Base-by-base conservation (phyloP, 2,329 filamentous ascomycete genomes). In the Sporothrix schenckii region DNA sequence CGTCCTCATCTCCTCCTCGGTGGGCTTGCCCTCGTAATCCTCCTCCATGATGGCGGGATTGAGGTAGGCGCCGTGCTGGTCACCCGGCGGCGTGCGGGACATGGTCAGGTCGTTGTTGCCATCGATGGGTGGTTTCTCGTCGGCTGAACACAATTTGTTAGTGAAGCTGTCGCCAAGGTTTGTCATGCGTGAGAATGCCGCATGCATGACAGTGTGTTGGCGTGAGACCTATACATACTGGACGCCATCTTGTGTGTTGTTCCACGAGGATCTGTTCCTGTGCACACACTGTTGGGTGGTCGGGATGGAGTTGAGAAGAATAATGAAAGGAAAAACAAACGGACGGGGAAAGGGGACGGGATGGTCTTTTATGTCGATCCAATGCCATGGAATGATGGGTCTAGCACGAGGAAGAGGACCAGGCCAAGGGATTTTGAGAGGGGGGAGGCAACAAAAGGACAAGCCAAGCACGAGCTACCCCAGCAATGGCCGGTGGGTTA, bases 1-100 rank as follows among this genome's bases (percentile, higher is more conserved):
- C 0, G 86, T 89, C 16, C 73, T 77, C 72, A 88, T 78, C 72
- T 91, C 89, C 77, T 91, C 88, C 44, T 87, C 85, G 7, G 87
- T 90, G 2, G 88, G 88, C 83, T 82, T 82, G 73, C 79, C 78
- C 73, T 83, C 80, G 71, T 75, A 75, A 68, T 75, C 73, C 5
- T 60, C 74, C 7, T 74, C 73, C 49, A 74, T 66, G 34, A 71
- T 16, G 53, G 66, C 39, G n/a, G 70, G 61, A 58, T 68, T 61
- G 56, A 73, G 69, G 61, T 68, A 66, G 56, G 69, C 65, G 44
- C 30, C 71, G 27, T 72, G 69, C 6, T 68, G 4, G 63, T 72
- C 70, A 49, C 71, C 70, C 0, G 70, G 21, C 1, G 69, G 69
- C 16, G 72, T 69, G 44, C 54, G 34, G 7, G 69, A n/a, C 71